Evolutionary conservation across 352 stramenopile genomes (phyloP).

Genomic region (Pythium insidiosum): DNA sequence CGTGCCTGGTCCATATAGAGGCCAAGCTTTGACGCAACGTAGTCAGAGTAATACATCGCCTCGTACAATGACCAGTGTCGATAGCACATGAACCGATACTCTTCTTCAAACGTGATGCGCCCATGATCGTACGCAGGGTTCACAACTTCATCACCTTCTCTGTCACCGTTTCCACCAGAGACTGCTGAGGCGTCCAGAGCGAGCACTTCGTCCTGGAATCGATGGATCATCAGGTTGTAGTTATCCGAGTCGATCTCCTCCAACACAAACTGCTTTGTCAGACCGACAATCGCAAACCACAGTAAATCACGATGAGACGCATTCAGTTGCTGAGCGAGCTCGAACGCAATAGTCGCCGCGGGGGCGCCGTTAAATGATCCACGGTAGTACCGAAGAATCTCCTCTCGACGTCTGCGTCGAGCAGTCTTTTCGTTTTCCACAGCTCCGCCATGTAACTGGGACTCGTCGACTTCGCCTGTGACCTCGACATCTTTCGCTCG

Average conservation of each 20-base stretch:
- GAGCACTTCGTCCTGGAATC: slow-evolving; percentile 90
- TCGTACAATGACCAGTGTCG: slow-evolving; percentile 94
- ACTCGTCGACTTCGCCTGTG: too few relatives aligned
- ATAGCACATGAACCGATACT: slow-evolving; percentile 97
- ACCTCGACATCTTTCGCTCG: too few relatives aligned
- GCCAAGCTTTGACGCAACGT: slow-evolving; percentile 87
- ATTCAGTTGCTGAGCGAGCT: slow-evolving; percentile 81
- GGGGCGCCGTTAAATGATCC: slow-evolving; percentile 84
- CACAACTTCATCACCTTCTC: slow-evolving; percentile 6
- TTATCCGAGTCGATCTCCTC: slow-evolving; percentile 89
- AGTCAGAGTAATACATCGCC: slow-evolving; percentile 95
- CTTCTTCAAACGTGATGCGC: slow-evolving; percentile 85
- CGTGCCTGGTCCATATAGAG: slow-evolving; percentile 62
- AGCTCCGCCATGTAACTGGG: too few relatives aligned
- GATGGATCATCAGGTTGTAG: slow-evolving; percentile 86
- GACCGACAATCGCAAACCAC: slow-evolving; percentile 96
- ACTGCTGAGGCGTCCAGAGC: slow-evolving; percentile 42
- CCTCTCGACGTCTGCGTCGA: slow-evolving; percentile 58
- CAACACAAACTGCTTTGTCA: slow-evolving; percentile 94
- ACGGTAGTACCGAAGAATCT: slow-evolving; percentile 91
- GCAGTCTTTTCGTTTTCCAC: slow-evolving; percentile 20
- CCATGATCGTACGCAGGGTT: slow-evolving; percentile 71
- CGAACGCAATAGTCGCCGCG: slow-evolving; percentile 68
- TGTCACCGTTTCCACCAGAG: slow-evolving; percentile 23
- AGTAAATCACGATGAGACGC: slow-evolving; percentile 85